Evolutionary conservation across 179 eudicot genomes (phyloP), one percentile per base, ranked within the genome.

Genomic region (Dionaea muscipula): DNA sequence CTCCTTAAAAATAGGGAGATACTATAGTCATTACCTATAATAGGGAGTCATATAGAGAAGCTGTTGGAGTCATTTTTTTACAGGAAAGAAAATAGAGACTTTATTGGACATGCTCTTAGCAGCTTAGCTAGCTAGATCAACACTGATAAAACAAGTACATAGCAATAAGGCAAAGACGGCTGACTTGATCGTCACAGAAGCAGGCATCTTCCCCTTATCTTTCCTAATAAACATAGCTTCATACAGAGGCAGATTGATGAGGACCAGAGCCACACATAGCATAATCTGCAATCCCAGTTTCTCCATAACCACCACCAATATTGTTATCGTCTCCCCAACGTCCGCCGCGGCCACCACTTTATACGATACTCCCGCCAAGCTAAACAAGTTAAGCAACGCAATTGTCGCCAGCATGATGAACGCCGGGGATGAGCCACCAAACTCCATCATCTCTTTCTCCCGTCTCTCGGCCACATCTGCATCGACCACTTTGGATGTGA

Each of bases 381-480:
- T 64, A 3, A 79, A 48, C 51, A 86, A 60, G 52, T 86, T 83
- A 36, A 89, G 22, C 69, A 81, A 26, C 1, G 89, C 82, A 23
- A 83, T 26, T 4, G 81, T 63, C 12, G 78, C 66, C 63, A 90
- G 26, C 46, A 81, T 55, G 53, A 72, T 73, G 62, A 80, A 66
- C 94, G 86, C 74, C 1, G 86, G 77, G 7, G 82, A 78, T 52
- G 68, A 26, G 1, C 60, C 59, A 8, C 95, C 90, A 19, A 86
- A 90, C 60, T 86, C 95, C 78, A 90, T 81, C 45, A 64, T 68
- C 61, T 78, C 97, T 43, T 67, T 60, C 50, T 79, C 63, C 53
- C 79, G 86, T 53, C 95, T 63, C 28, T 55, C 45, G 6, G 20
- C 41, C 4, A 72, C 81, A 7, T 74, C 85, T 2, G 74, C 64